A percentile compares a stretch with the other conserved stretches of the same genome.
These are phyloP conservation scores for Pugionium dolabratum DNA, from an alignment of 345 rosid genomes.

Conservation along the genomic window DNA sequence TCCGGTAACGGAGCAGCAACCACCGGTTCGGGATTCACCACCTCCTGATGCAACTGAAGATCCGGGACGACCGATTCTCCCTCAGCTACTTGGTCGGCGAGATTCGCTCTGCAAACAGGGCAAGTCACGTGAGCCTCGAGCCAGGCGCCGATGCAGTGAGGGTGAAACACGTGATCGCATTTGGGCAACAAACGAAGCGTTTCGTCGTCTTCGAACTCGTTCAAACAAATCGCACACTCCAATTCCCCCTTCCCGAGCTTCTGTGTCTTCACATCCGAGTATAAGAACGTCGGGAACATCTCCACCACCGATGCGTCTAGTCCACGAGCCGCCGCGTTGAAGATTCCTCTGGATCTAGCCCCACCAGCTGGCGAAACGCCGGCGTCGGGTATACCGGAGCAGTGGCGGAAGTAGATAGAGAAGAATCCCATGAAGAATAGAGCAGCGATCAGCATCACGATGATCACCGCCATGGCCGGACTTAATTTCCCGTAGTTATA, in stretches of 20 bases:
- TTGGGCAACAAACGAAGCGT: too few species aligned
- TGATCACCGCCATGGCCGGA: slow-evolving; percentile 79
- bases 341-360: slow-evolving; percentile 31
- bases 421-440: slow-evolving; percentile 84
- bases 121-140: slow-evolving; percentile 82
- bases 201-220: slow-evolving; percentile 66
- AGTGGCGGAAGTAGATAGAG: slow-evolving; percentile 85
- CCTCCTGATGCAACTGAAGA: slow-evolving; percentile 18
- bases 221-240: slow-evolving; percentile 91
- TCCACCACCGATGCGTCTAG: slow-evolving; percentile 58
- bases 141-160: slow-evolving; percentile 86
- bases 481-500: slow-evolving; percentile 48
- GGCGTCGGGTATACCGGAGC: slow-evolving; percentile 40
- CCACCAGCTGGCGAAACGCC: slow-evolving; percentile 24
- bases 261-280: slow-evolving; percentile 78
- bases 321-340: slow-evolving; percentile 52
- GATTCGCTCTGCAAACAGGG: slow-evolving; percentile 88
- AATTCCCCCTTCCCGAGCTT: slow-evolving; percentile 82
- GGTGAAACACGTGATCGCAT: too few species aligned
- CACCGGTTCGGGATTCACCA: slow-evolving; percentile 28
- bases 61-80: slow-evolving; percentile 38
- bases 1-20: slow-evolving; percentile 24
- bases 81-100: slow-evolving; percentile 40
- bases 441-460: slow-evolving; percentile 66
- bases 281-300: slow-evolving; percentile 71